Base-by-base conservation (phyloP, 2,329 filamentous ascomycete species). In the Alternaria sp. region DNA sequence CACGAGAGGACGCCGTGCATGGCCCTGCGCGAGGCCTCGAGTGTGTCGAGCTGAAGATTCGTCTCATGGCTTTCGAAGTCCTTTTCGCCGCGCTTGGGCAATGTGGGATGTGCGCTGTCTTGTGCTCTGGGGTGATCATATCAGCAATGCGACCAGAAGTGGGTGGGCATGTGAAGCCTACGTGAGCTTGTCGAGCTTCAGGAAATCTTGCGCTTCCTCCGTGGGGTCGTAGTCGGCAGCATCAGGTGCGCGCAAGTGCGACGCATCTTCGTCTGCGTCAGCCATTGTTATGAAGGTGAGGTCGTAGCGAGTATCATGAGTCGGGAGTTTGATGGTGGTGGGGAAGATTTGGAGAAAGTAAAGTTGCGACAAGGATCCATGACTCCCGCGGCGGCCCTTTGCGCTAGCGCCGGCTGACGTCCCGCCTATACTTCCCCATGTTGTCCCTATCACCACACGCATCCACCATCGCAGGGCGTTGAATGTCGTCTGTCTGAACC, bases 41-140 rank as follows among this genome's bases (percentile, higher is more conserved):
- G 89, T 9, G 90, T 88, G 60, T 87, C 86, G 68, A 90, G 89
- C 80, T 99, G 96, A 30, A 92, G 88, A 30, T 88, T 87, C 3
- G 96, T 98, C 51, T 92, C 92, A 81, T 98, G 93, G 26, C 92
- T 90, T 81, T 98, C 96, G 79, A 97, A 99, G 82, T 99, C 96
- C 80, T 99, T 99, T 79, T 97, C 93, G 64, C 96, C 96, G 67
- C 93, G 93, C 69, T 95, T 93, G 36, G 97, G 93, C 11, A 94
- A 86, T 71, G 89, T 88, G 83, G 82, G 72, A n/a, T 65, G 62
- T 56, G 72, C 68, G 51, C 65, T 69, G 47, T 71, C 71, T 45
- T 70, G 64, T 44, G 66, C 62, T 36, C 74, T 77, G 58, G 56
- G 45, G n/a, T n/a, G 7, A 30, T 15, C 12, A 21, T 61, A 59